Conservation (phyloP, 805 yeast genomes). For the Schizosaccharomyces lindneri region DNA sequence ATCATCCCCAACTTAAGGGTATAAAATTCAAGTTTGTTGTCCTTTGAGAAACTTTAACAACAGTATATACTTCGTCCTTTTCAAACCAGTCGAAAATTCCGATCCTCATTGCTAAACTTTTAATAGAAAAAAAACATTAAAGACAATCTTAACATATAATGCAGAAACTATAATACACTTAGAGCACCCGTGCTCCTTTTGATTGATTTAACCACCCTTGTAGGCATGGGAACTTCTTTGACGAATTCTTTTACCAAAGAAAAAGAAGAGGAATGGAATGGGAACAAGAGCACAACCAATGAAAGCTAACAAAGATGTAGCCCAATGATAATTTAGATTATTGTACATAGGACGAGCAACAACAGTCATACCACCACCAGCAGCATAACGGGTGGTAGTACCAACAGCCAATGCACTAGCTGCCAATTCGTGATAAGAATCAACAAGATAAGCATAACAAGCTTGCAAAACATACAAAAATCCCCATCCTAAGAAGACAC, state of each 20-base stretch:
- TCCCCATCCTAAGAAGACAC: slow-evolving; percentile 19
- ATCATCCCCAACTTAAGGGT: too few relatives aligned
- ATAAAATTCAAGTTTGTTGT: too few relatives aligned
- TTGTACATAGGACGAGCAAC: slow-evolving; percentile 25
- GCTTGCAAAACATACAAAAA: slow-evolving; percentile 18
- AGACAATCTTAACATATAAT: too few relatives aligned
- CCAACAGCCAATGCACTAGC: slow-evolving; percentile 73
- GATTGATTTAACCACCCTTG: neutral
- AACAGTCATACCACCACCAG: slow-evolving; percentile 24
- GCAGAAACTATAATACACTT: too few relatives aligned
- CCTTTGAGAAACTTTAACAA: too few relatives aligned
- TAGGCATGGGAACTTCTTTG: slow-evolving; percentile 10
- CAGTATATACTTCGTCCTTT: too few relatives aligned
- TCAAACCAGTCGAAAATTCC: too few relatives aligned
- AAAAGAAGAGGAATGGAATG: slow-evolving; percentile 29
- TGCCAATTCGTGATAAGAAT: slow-evolving; percentile 23
- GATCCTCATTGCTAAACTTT: too few relatives aligned
- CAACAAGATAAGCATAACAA: slow-evolving; percentile 18
- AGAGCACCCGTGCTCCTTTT: neutral
- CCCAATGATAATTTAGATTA: slow-evolving; percentile 29
- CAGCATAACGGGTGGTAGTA: slow-evolving; percentile 27
- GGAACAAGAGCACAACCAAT: slow-evolving; percentile 25
- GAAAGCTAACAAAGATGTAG: slow-evolving; percentile 15
- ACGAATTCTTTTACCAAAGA: slow-evolving; percentile 21
- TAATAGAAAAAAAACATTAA: too few relatives aligned